phyloP scores from a whole-genome alignment of 768 basidiomycete species.

The Agaricus blazei region DNA sequence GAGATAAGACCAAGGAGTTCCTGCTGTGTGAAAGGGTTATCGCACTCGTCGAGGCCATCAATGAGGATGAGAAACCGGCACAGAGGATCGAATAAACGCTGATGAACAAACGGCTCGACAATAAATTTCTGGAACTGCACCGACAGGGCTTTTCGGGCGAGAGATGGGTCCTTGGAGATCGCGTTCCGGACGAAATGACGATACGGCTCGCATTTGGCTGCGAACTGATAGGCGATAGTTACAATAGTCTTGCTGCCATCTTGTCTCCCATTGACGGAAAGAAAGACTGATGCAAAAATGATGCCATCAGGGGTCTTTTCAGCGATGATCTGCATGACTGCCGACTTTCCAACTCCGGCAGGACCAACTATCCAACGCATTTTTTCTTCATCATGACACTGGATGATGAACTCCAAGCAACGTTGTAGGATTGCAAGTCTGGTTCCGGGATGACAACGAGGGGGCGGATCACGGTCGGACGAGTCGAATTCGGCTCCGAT shows the following conservation, averaged over 20 bases:
- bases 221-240: constrained; percentile 19
- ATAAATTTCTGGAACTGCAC: constrained; percentile 14
- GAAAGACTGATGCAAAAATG: not conserved
- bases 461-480: too few species aligned
- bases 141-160: constrained; percentile 1
- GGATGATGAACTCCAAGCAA: too few species aligned
- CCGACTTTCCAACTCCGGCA: too few species aligned
- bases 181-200: constrained; percentile 1
- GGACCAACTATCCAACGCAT: too few species aligned
- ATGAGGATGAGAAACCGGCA: constrained; percentile 3
- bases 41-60: constrained; percentile 25
- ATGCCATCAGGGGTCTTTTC: not conserved
- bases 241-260: not conserved
- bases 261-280: not conserved
- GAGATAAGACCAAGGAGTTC: constrained; percentile 14
- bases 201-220: not conserved
- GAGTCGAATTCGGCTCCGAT: too few species aligned
- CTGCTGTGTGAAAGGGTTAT: constrained; percentile 6
- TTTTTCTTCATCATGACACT: too few species aligned
- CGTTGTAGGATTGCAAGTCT: too few species aligned
- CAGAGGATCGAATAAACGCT: too few species aligned
- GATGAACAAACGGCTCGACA: constrained; percentile 4
- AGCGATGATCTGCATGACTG: constrained; percentile 7
- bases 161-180: constrained; percentile 6
- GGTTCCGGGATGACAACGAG: too few species aligned